Percentiles rank a stretch among this genome's conserved stretches.
Evolutionary conservation across 352 stramenopile species (phyloP).

Genomic region (Thalassiosira exigua): DNA sequence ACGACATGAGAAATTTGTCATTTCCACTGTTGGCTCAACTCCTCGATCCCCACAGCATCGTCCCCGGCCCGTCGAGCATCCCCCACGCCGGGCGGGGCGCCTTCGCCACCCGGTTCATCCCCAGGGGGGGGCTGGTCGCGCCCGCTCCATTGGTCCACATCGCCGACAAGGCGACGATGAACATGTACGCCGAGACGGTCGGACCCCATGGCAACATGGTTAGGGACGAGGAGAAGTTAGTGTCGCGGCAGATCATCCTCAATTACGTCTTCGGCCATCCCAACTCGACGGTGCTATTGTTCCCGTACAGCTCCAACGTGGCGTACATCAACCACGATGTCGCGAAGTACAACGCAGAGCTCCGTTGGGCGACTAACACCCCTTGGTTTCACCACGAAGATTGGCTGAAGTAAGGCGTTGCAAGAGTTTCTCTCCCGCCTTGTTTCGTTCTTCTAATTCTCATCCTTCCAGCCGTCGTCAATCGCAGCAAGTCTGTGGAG

Average conservation of each 20-base stretch:
- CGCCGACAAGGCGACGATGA: conserved; percentile 35
- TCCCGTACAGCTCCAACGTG: conserved; percentile 64
- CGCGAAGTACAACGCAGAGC: conserved; percentile 54
- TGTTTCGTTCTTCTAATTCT: too few relatives aligned
- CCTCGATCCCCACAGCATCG: too few relatives aligned
- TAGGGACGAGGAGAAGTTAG: conserved; percentile 23
- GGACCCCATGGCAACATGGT: conserved; percentile 36
- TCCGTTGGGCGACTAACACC: conserved; percentile 60
- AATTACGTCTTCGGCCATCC: conserved; percentile 75
- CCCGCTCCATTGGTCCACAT: conserved; percentile 78
- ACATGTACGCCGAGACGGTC: conserved; percentile 55
- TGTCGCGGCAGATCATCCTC: conserved; percentile 58
- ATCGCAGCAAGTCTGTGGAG: too few relatives aligned
- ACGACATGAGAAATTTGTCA: too few relatives aligned
- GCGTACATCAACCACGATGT: conserved; percentile 74
- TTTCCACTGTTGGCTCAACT: too few relatives aligned
- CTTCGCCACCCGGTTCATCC: conserved; percentile 68
- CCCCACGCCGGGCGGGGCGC: conserved; percentile 71
- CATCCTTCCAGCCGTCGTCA: too few relatives aligned
- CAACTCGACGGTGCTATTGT: conserved; percentile 63
- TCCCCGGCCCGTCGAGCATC: conserved; percentile 56
- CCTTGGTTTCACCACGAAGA: conserved; percentile 56
- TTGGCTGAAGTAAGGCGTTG: conserved; percentile 46
- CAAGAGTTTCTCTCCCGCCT: too few relatives aligned
- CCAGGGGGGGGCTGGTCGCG: conserved; percentile 64